Conservation (phyloP, 306 rosid species). For the Gynostemma pentaphyllum region DNA sequence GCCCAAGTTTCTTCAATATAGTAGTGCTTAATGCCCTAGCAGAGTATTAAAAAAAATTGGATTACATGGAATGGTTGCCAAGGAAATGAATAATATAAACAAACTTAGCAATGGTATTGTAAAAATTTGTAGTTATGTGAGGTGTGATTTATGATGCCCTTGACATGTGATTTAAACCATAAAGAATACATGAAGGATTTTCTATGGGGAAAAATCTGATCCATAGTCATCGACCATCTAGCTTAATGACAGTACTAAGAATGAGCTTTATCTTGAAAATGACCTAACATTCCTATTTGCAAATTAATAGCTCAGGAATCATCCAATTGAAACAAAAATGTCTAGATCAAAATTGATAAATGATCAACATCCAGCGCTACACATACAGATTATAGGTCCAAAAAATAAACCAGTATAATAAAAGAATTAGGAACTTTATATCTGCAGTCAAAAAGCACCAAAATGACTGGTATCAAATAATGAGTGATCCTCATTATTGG, state of each 20-base stretch:
- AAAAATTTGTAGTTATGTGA: no score
- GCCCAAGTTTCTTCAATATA: no score
- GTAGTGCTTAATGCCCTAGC: no score
- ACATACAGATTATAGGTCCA: neutral
- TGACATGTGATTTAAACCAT: neutral
- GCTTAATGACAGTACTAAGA: neutral
- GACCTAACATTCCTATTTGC: neutral
- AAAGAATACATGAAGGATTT: neutral
- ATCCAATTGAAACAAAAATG: neutral
- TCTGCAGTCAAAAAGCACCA: slow-evolving; percentile 8
- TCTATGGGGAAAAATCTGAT: neutral
- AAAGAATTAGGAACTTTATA: neutral
- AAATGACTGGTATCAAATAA: slow-evolving; percentile 16
- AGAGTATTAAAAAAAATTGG: no score
- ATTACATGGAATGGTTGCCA: no score
- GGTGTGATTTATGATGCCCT: neutral
- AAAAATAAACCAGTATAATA: neutral
- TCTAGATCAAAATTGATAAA: neutral
- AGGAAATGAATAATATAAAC: no score
- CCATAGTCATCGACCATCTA: neutral
- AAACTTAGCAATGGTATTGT: no score
- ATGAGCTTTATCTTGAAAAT: no score
- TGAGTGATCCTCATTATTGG: slow-evolving; percentile 17
- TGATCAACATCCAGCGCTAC: neutral
- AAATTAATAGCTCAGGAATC: neutral